Percentiles rank a stretch among this genome's conserved stretches.
Conservation (phyloP, 495 filamentous ascomycete genomes). For the Tetracladium marchalianum region DNA sequence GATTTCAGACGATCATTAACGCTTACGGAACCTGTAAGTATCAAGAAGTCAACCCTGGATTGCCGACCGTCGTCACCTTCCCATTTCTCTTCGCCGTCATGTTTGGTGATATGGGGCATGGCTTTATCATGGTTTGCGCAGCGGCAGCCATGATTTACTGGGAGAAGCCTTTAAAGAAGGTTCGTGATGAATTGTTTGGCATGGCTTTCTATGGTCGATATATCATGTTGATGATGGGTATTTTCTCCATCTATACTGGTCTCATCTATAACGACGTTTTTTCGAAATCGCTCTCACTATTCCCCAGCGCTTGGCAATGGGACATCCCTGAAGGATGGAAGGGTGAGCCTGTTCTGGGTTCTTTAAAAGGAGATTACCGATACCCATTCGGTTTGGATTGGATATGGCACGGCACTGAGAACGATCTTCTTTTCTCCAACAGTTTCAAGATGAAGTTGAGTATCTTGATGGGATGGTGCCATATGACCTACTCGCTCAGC, state of each 20-base stretch:
- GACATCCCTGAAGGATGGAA: slow-evolving; percentile 48
- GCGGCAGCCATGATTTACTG: slow-evolving; percentile 89
- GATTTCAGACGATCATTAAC: slow-evolving; percentile 97
- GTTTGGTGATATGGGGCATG: slow-evolving; percentile 96
- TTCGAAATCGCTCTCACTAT: slow-evolving; percentile 80
- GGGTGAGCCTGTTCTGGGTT: slow-evolving; percentile 50
- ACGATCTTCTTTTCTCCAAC: slow-evolving; percentile 89
- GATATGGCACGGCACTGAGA: slow-evolving; percentile 93
- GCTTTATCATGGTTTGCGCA: slow-evolving; percentile 69
- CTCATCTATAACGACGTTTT: slow-evolving; percentile 98
- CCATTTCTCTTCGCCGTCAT: slow-evolving; percentile 98
- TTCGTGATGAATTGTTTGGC: slow-evolving; percentile 85
- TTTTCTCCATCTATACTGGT: slow-evolving; percentile 95
- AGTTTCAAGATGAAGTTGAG: slow-evolving; percentile 99
- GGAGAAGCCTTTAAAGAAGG: slow-evolving; percentile 82
- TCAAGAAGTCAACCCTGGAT: slow-evolving; percentile 89
- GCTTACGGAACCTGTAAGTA: slow-evolving; percentile 97
- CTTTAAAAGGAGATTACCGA: slow-evolving; percentile 57
- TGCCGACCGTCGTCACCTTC: slow-evolving; percentile 92
- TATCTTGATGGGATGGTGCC: slow-evolving; percentile 89
- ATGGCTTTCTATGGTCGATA: slow-evolving; percentile 99
- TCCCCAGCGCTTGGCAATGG: slow-evolving; percentile 84
- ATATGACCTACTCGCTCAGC: slow-evolving; percentile 97
- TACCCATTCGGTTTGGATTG: slow-evolving; percentile 97
- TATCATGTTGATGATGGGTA: slow-evolving; percentile 95